Base-by-base conservation (phyloP, 2,329 filamentous ascomycete genomes). In the Penicillium sp. region DNA sequence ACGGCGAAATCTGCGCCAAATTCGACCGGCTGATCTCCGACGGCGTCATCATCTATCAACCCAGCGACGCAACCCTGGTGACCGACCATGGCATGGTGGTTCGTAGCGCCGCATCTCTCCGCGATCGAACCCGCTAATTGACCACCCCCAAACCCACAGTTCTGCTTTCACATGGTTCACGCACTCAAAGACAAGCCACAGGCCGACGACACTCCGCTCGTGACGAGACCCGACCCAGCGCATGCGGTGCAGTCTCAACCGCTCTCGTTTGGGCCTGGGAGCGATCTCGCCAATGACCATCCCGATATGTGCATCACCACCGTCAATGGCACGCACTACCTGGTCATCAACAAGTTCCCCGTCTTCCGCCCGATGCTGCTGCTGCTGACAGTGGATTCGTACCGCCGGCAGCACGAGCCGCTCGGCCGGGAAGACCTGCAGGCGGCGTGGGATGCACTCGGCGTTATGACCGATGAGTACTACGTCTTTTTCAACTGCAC, bases 321-420 rank as follows among this genome's bases (percentile, higher is more conserved):
- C 10, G 48, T 75, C 10, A 69, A 67, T 13, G 38, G 15, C 8
- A 70, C 71, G 0, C 74, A 78, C 40, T 54, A 70, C 13, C 58
- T 78, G 6, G 60, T 67, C 2, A 54, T 72, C 41, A 78, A 78
- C 55, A 69, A 73, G 39, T 77, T 74, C 48, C 70, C 67, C 41
- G 69, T 71, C 10, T 72, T 71, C 41, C 53, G 69, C 7, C 73
- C 74, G 3, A 74, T 76, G 47, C 57, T 72, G 3, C 58, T 77
- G 10, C 59, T 76, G 11, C 54, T 77, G 39, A 75, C 74, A 1
- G 43, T 58, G 4, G 68, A 77, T 48, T 74, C 72, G 2, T 67
- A 68, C 42, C 60, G 62, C 7, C 62, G 71, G n/a, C 74, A 77
- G 53, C 55, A 68, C 25, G 69, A 75, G 39, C 56, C 63, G 2